phyloP scores from a whole-genome alignment of 2,329 filamentous ascomycete genomes.

The Myriangium duriaei region DNA sequence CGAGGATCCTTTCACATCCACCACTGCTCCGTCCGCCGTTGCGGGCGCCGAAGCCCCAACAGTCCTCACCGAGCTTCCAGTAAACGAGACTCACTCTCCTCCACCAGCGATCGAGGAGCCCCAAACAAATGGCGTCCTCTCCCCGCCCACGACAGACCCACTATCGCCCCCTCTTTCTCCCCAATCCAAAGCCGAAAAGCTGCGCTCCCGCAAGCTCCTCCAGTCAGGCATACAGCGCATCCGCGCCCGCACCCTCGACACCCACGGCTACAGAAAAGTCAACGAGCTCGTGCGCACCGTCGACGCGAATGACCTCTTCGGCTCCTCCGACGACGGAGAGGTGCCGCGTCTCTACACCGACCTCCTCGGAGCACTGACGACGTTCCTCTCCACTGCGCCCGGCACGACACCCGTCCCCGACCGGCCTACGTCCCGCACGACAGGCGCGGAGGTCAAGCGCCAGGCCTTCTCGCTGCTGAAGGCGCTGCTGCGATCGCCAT shows the following conservation, averaged over 20 bases:
- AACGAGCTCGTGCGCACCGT: constrained; percentile 58
- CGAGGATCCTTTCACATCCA: constrained; percentile 39
- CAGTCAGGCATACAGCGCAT: constrained; percentile 65
- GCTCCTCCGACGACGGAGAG: constrained; percentile 37
- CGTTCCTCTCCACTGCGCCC: constrained; percentile 49
- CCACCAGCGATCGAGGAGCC: constrained; percentile 19
- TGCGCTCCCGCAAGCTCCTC: constrained; percentile 45
- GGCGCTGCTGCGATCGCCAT: constrained; percentile 54
- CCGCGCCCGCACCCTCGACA: constrained; percentile 58
- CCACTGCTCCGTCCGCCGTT: constrained; percentile 17
- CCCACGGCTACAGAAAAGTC: constrained; percentile 67
- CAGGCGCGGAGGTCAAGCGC: constrained; percentile 44
- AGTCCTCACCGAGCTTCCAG: constrained; percentile 39
- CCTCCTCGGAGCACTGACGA: constrained; percentile 54
- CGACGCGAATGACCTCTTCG: constrained; percentile 41
- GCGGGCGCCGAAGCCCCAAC: constrained; percentile 20
- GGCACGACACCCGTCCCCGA: constrained; percentile 11
- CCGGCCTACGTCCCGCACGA: constrained; percentile 1
- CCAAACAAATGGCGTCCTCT: not conserved
- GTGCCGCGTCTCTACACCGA: constrained; percentile 61
- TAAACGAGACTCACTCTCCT: constrained; percentile 31
- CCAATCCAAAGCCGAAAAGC: constrained; percentile 29
- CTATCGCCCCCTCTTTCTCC: constrained; percentile 11
- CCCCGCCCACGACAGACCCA: not conserved
- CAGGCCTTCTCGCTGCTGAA: constrained; percentile 65